Evolutionary conservation across 495 filamentous ascomycete species (phyloP).

Genomic region (Trichoderma reesei): DNA sequence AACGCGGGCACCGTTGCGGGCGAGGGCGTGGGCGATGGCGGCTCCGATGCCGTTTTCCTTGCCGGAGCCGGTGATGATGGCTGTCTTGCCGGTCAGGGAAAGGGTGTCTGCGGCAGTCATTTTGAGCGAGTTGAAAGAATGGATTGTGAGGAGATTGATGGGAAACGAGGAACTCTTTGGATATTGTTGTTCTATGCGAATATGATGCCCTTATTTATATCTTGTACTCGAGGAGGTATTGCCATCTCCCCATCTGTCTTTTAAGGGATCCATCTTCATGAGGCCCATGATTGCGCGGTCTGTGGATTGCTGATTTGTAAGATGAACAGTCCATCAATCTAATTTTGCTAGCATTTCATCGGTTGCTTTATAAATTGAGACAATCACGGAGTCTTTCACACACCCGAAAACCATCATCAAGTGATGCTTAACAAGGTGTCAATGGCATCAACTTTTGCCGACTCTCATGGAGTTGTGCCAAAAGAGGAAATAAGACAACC

Average conservation of each 20-base stretch:
- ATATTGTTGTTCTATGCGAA: background rate
- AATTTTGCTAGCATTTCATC: no score
- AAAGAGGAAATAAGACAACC: background rate
- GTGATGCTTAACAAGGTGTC: background rate
- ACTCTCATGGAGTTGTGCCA: background rate
- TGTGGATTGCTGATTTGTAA: no score
- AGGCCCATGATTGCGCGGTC: no score
- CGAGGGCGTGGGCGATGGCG: slow-evolving; percentile 31
- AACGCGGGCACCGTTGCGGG: slow-evolving; percentile 31
- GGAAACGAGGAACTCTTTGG: background rate
- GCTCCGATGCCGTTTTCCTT: slow-evolving; percentile 37
- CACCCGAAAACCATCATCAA: background rate
- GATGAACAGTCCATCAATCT: no score
- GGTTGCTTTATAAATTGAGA: no score
- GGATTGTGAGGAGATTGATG: background rate
- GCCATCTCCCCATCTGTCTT: no score
- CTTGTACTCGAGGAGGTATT: no score
- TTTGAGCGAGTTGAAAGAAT: background rate
- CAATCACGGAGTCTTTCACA: background rate
- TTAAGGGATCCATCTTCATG: no score
- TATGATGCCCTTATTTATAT: no score
- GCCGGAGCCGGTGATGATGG: slow-evolving; percentile 42
- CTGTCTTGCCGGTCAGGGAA: slow-evolving; percentile 38
- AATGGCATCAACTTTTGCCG: background rate
- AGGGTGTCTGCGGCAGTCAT: slow-evolving; percentile 14